Evolutionary conservation across 176 grass and related monocot species (phyloP).

Genomic region (Microstegium vimineum): DNA sequence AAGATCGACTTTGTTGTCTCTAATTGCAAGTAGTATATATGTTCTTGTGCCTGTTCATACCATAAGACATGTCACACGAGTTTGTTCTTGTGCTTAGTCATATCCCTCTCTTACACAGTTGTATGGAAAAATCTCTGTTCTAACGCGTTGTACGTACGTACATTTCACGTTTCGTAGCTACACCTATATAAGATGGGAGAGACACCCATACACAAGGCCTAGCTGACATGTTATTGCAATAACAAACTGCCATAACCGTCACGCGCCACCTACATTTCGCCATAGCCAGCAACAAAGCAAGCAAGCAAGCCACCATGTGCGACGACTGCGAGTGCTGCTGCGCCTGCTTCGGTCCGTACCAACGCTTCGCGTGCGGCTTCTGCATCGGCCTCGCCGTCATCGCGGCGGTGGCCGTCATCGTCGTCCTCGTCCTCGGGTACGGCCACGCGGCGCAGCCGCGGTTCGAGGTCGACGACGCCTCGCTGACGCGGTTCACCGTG

Average conservation of each 20-base stretch:
- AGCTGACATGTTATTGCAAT: background rate
- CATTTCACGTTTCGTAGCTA: background rate
- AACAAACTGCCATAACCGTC: conserved; percentile 22
- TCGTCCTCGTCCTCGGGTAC: conserved; percentile 21
- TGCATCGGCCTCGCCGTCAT: conserved; percentile 7
- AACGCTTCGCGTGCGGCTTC: conserved; percentile 23
- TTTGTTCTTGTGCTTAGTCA: too few species aligned
- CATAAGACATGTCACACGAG: too few species aligned
- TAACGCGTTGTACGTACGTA: background rate
- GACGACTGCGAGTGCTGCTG: conserved; percentile 26
- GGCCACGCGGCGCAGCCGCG: background rate
- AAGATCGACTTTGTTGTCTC: too few species aligned
- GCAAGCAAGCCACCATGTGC: conserved; percentile 14
- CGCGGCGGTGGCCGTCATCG: background rate
- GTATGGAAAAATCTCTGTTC: too few species aligned
- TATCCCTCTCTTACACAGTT: too few species aligned
- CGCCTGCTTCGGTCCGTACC: conserved; percentile 3
- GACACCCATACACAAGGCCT: background rate
- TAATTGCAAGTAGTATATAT: too few species aligned
- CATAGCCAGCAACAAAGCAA: background rate
- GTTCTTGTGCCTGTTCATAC: too few species aligned
- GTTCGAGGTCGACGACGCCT: conserved; percentile 29
- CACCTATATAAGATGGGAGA: background rate
- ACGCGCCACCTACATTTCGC: background rate
- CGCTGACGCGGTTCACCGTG: conserved; percentile 32